Evolutionary conservation across 2,329 filamentous ascomycete genomes (phyloP), one percentile per base, ranked within the genome.

Genomic region (Talaromyces sp.): DNA sequence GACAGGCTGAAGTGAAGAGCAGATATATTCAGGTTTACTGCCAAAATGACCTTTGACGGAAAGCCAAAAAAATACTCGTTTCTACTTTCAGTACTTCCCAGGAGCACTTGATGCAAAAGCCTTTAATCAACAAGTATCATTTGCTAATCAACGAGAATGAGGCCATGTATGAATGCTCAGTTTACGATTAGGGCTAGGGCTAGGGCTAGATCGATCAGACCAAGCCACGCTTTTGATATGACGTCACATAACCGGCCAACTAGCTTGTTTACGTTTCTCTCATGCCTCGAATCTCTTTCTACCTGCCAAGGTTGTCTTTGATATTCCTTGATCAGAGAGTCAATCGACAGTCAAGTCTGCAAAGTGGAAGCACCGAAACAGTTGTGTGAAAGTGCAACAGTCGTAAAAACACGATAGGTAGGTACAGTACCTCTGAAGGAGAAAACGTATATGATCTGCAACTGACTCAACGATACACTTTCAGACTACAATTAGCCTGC

Each of bases 101-200:
- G 73, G 73, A 4, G 69, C 72, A 1, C 73, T 75, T 31, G 76
- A 74, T 55, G 73, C 72, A 2, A 71, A 71, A 60, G 68, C 70
- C 0, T 75, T 75, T 42, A n/a, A n/a, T n/a, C n/a, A n/a, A n/a
- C n/a, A n/a, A n/a, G n/a, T n/a, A n/a, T n/a, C n/a, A n/a, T n/a
- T n/a, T n/a, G n/a, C n/a, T n/a, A n/a, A n/a, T n/a, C n/a, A n/a
- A n/a, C n/a, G n/a, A n/a, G n/a, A 42, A 42, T 9, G 2, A 2
- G 4, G 16, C 9, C 7, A 42, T 18, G n/a, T n/a, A 8, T 42
- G n/a, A 18, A n/a, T 9, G n/a, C 40, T 48, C 12, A 28, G 23
- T 14, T 8, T 48, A 5, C 8, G 18, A 28, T 48, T 48, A 52
- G 46, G 46, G 46, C 16, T 50, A 50, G 46, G 46, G 46, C 46